Conservation (phyloP, 2,329 filamentous ascomycete genomes). For the Venturiaceae sp. region DNA sequence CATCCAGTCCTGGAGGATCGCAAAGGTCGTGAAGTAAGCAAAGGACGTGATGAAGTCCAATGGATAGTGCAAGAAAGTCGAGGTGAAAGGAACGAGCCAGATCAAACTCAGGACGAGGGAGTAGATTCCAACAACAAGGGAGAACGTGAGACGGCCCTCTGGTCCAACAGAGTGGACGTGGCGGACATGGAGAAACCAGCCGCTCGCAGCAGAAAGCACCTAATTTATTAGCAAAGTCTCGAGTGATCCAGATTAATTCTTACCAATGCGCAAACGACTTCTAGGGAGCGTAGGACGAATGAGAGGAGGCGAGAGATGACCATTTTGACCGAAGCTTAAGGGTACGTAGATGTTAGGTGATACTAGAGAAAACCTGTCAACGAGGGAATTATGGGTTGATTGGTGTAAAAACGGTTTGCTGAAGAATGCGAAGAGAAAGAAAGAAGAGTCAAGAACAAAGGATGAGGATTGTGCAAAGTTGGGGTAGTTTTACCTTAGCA, state of each 20-base stretch:
- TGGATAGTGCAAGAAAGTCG: conserved; percentile 60
- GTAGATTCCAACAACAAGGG: conserved; percentile 59
- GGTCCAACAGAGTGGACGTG: conserved; percentile 40
- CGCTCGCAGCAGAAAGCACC: conserved; percentile 58
- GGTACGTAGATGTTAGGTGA: not conserved
- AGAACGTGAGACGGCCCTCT: conserved; percentile 62
- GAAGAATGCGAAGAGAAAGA: not conserved
- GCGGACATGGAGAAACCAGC: conserved; percentile 50
- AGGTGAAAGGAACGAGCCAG: conserved; percentile 63
- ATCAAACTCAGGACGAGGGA: conserved; percentile 60
- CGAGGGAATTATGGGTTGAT: not conserved
- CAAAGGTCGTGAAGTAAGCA: conserved; percentile 62
- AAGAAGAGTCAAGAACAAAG: not conserved
- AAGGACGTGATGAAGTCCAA: conserved; percentile 60
- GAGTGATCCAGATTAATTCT: conserved; percentile 13
- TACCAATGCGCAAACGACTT: conserved; percentile 63
- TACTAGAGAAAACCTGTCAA: too few relatives aligned
- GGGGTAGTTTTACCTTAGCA: not conserved
- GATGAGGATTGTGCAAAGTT: not conserved
- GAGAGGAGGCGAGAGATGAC: conserved; percentile 45
- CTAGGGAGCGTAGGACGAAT: conserved; percentile 47
- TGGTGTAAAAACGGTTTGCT: not conserved
- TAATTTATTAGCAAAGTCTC: conserved; percentile 11
- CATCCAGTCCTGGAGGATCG: conserved; percentile 34
- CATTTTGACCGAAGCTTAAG: conserved; percentile 9